Percentiles rank a stretch among this genome's conserved stretches.
These are phyloP conservation scores for Coccomyxa subellipsoidea DNA, from an alignment of 163 green algal species.

Conservation along the genomic window DNA sequence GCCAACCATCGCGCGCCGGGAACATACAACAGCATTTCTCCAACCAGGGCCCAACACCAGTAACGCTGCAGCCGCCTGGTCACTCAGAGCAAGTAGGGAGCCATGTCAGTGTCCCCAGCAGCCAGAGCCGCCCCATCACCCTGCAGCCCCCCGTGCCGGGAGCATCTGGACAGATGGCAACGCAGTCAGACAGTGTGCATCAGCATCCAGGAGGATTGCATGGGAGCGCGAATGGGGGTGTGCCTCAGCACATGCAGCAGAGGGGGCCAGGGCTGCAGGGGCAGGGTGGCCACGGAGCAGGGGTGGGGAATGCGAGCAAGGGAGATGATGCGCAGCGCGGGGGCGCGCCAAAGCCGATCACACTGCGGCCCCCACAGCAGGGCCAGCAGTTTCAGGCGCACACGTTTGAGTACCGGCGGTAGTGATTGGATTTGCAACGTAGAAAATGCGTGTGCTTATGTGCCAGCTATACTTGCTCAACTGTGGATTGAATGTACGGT, in stretches of 20 bases:
- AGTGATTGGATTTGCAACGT: background rate
- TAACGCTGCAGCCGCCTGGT: background rate
- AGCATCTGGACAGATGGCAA: background rate
- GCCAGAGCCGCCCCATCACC: background rate
- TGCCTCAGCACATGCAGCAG: background rate
- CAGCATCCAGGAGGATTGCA: background rate
- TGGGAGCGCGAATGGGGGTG: background rate
- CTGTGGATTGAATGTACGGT: too few relatives aligned
- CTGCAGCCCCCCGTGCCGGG: background rate
- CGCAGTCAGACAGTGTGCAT: background rate
- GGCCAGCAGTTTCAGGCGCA: background rate
- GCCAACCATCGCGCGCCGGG: background rate
- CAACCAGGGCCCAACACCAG: too few relatives aligned
- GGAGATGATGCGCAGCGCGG: background rate
- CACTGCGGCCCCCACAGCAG: background rate
- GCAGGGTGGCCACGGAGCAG: background rate
- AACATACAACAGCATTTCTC: too few relatives aligned
- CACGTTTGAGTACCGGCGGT: background rate
- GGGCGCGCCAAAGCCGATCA: background rate
- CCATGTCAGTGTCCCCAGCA: too few relatives aligned
- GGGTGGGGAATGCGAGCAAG: background rate
- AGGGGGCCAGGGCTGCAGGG: background rate
- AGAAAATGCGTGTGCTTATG: too few relatives aligned
- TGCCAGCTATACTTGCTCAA: too few relatives aligned
- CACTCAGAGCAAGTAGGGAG: background rate